A percentile compares a stretch with the other conserved stretches of the same genome.
These are phyloP conservation scores for Candida glaebosa DNA, from an alignment of 805 yeast genomes.

Conservation along the genomic window DNA sequence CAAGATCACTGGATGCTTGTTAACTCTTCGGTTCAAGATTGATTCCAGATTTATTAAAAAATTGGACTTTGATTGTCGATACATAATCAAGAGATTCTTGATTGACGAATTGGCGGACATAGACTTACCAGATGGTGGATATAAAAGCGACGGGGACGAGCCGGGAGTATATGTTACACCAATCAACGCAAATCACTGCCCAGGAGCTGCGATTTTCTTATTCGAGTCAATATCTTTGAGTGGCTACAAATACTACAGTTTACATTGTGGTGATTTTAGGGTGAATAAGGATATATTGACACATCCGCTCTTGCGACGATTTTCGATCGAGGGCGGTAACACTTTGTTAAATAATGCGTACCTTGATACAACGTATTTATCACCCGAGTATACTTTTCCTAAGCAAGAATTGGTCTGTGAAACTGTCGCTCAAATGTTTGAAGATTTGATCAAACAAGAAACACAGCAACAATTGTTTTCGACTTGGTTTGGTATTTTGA, in stretches of 20 bases:
- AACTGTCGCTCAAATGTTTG: constrained; percentile 53
- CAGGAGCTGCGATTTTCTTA: constrained; percentile 84
- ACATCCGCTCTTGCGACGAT: constrained; percentile 27
- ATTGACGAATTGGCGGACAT: constrained; percentile 9
- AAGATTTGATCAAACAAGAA: constrained; percentile 31
- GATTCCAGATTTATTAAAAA: constrained; percentile 44
- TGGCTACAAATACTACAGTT: constrained; percentile 26
- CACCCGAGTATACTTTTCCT: constrained; percentile 74
- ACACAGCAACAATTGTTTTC: constrained; percentile 19
- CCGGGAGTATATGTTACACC: constrained; percentile 52
- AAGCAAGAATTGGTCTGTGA: constrained; percentile 66
- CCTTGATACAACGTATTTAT: constrained; percentile 86
- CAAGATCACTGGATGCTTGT: constrained; percentile 58
- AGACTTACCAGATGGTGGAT: constrained; percentile 13
- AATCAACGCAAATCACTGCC: constrained; percentile 92
- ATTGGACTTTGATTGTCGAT: constrained; percentile 40
- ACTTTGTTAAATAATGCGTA: constrained; percentile 56
- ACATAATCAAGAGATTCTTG: constrained; percentile 17
- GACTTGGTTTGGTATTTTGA: constrained; percentile 30
- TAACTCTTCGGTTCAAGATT: constrained; percentile 53
- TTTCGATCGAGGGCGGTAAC: constrained; percentile 10
- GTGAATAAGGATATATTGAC: constrained; percentile 53
- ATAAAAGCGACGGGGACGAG: constrained; percentile 1
- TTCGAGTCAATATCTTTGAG: constrained; percentile 46
- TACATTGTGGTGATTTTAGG: constrained; percentile 95